Conservation (phyloP, 2,329 filamentous ascomycete genomes). For the Cercospora brassicicola region DNA sequence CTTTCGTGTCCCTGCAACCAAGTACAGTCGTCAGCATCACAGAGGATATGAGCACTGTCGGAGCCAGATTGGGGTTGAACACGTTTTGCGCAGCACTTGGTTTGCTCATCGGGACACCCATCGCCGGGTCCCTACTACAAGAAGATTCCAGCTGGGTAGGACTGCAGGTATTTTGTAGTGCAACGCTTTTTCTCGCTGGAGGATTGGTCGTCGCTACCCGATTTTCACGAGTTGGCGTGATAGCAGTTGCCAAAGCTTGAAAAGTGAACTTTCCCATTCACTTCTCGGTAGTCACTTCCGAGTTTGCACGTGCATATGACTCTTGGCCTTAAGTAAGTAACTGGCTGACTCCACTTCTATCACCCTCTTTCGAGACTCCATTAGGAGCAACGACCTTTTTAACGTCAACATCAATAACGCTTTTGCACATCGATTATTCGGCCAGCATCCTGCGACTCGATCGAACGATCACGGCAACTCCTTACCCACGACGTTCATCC, state of each 20-base stretch:
- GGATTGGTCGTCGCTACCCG: constrained; percentile 24
- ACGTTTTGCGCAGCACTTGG: constrained; percentile 29
- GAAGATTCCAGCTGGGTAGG: constrained; percentile 1
- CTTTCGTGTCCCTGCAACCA: constrained; percentile 46
- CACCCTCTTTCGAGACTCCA: background rate
- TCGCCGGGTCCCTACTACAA: constrained; percentile 28
- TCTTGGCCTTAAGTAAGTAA: background rate
- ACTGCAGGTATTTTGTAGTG: constrained; percentile 10
- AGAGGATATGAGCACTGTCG: constrained; percentile 26
- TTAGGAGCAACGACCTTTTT: background rate
- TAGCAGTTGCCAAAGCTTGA: background rate
- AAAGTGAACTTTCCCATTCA: constrained; percentile 7
- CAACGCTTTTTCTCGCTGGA: constrained; percentile 23
- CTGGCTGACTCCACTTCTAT: constrained; percentile 1
- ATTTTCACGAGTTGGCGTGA: constrained; percentile 19
- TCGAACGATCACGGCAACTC: background rate
- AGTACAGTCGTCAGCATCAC: constrained; percentile 36
- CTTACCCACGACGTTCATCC: background rate
- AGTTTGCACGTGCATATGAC: background rate
- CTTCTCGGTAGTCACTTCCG: background rate
- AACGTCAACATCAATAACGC: background rate
- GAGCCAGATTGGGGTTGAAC: constrained; percentile 31
- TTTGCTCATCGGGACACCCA: constrained; percentile 32
- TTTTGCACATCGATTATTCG: background rate
- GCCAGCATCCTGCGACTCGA: background rate